A percentile compares a stretch with the other conserved stretches of the same genome.
phyloP scores from a whole-genome alignment of 345 rosid genomes.

The Rhodomyrtus tomentosa region DNA sequence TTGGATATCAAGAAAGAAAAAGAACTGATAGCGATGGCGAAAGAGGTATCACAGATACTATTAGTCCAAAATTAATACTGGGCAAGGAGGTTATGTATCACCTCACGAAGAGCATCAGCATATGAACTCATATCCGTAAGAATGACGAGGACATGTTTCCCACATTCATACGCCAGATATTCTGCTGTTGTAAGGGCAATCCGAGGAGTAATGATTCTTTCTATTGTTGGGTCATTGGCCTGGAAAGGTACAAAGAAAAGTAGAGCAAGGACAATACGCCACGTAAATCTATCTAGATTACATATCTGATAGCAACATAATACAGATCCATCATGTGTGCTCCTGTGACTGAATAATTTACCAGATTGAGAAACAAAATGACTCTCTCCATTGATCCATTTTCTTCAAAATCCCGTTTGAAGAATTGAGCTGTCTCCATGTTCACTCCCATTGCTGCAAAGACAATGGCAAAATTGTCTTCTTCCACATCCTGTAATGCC shows the following conservation, averaged over 20 bases:
- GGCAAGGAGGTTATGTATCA: slow-evolving; percentile 2
- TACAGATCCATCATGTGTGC: background rate
- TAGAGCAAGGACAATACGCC: background rate
- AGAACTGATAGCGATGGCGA: background rate
- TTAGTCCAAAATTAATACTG: background rate
- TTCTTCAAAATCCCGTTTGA: slow-evolving; percentile 97
- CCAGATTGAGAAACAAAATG: slow-evolving; percentile 87
- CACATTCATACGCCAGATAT: slow-evolving; percentile 93
- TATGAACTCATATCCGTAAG: slow-evolving; percentile 97
- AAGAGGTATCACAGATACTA: background rate
- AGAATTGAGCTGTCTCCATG: slow-evolving; percentile 98
- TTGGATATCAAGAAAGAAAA: background rate
- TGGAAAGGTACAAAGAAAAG: slow-evolving; percentile 12
- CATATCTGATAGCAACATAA: background rate
- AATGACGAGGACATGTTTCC: slow-evolving; percentile 96
- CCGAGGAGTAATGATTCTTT: slow-evolving; percentile 94
- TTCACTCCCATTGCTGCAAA: slow-evolving; percentile 99
- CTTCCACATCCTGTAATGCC: slow-evolving; percentile 55
- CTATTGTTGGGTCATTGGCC: slow-evolving; percentile 98
- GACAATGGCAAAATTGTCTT: slow-evolving; percentile 95
- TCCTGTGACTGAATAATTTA: slow-evolving; percentile 8
- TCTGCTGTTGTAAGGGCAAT: slow-evolving; percentile 97
- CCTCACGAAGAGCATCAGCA: slow-evolving; percentile 99
- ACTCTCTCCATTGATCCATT: slow-evolving; percentile 99
- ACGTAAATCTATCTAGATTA: background rate